Base-by-base conservation (phyloP, 768 basidiomycete genomes). In the Megacollybia marginata region DNA sequence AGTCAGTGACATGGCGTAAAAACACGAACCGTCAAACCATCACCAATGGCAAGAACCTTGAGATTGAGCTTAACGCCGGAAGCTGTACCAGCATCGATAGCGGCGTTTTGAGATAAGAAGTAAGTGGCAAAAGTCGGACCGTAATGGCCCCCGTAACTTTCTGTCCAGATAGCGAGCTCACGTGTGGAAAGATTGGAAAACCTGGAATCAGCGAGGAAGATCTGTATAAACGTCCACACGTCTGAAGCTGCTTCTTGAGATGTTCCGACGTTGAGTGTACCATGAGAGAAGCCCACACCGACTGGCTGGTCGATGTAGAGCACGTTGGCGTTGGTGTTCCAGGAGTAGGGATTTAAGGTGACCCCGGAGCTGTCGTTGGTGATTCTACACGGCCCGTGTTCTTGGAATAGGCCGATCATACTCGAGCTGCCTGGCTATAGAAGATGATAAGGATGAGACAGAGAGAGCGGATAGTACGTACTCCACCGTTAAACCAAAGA, bases 111-210 rank as follows among this genome's bases (percentile, higher is more conserved):
- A 5, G 72, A 56, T 5, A 83, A 66, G 70, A 85, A 79, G 55
- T 52, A 74, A 56, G 78, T 72, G 48, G 83, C 82, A 52, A 86
- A 85, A 33, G 74, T 71, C 0, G 84, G 84, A 2, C 79, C 84
- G 58, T 83, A 85, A 55, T 85, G 84, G 1, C 84, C 83, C 38
- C 84, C 84, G 54, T 83, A 85, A 34, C 82, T 83, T 54, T 71
- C 71, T 0, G 70, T 71, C 72, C 72, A 73, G 42, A 73, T 57
- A 9, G 64, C 72, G 43, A 73, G 69, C 2, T 68, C 63, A 36
- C 56, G 60, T 40, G 53, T 56, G 19, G 61, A 59, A 46, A 63
- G 64, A 48, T 67, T 63, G 34, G 63, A 58, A 55, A 71, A 73
- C 47, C 63, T 62, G 4, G 62, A 52, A 55, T 73, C 71, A 2